Evolutionary conservation across 257 asterid species (phyloP), one percentile per base, ranked within the genome.

Genomic region (Ajuga chamaepitys): DNA sequence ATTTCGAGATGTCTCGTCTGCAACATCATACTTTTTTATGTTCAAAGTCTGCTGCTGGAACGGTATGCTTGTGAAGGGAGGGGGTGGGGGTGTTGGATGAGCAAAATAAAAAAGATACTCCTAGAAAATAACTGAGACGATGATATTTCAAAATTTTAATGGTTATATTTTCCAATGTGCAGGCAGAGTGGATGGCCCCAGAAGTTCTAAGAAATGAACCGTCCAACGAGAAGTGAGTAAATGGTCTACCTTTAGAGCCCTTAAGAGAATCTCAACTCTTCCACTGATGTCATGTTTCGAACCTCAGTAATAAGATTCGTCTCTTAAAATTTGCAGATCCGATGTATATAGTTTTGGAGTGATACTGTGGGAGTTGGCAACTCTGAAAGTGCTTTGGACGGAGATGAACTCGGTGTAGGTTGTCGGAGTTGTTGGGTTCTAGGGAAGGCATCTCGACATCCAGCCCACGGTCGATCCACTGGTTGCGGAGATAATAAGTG

Each of bases 141-240:
- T n/a, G 63, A 37, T 17, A 17, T 52, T 4, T 44, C 14, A 21
- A 32, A 67, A 30, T 44, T 64, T 68, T 57, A 38, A 57, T 76
- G 35, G 22, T 26, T 56, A 59, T 41, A 61, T 65, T 53, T 58
- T 14, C 45, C 55, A 41, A 72, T 68, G 16, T 77, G 85, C 91
- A 93, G 98, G 95, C 98, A 18, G 98, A 89, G 78, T 93, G 98
- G 98, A 93, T 88, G 95, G 98, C 98, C 41, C 98, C 98, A 7
- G 98, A 93, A 73, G 96, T 93, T 74, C 76, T 93, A 53, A 85
- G 97, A 78, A 89, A 89, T 66, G 98, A 93, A 80, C 98, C 85
- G 51, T 93, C 95, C 75, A 87, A 85, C 71, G 98, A 93, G 74
- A 93, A 93, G 96, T 93, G 83, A 83, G 98, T 78, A 67, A 45